Evolutionary conservation across 495 filamentous ascomycete genomes (phyloP).

Genomic region (Saxophila tyrrhenica): DNA sequence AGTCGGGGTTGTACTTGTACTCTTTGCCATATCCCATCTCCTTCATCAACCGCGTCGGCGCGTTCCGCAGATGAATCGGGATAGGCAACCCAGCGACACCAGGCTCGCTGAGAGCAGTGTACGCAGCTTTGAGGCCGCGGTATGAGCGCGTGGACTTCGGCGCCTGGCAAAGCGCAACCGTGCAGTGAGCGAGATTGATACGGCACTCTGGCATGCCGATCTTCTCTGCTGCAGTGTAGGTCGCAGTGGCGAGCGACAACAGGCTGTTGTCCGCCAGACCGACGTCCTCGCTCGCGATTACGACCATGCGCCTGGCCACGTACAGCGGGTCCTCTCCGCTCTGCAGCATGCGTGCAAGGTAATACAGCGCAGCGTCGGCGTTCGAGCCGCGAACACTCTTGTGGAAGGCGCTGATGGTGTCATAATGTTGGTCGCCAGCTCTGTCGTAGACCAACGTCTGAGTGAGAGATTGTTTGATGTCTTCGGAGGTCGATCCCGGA

Average conservation of each 20-base stretch:
- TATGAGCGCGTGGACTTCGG: conserved; percentile 83
- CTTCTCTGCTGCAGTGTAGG: conserved; percentile 75
- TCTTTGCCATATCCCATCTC: conserved; percentile 80
- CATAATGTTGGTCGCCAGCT: conserved; percentile 89
- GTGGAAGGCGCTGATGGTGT: conserved; percentile 93
- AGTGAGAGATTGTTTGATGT: conserved; percentile 69
- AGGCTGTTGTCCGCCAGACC: conserved; percentile 83
- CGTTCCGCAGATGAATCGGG: conserved; percentile 81
- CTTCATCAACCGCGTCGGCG: conserved; percentile 83
- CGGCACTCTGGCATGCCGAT: conserved; percentile 90
- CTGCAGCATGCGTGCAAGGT: conserved; percentile 90
- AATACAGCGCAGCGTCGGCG: conserved; percentile 81
- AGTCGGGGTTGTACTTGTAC: conserved; percentile 96
- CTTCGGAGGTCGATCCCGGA: conserved; percentile 40
- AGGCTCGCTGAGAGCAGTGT: conserved; percentile 61
- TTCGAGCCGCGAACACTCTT: conserved; percentile 84
- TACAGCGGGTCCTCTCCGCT: conserved; percentile 90
- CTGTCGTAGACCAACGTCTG: conserved; percentile 91
- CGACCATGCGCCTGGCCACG: conserved; percentile 81
- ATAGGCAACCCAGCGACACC: conserved; percentile 69
- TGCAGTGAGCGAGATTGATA: conserved; percentile 80
- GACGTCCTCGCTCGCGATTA: conserved; percentile 84
- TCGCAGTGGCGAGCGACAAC: conserved; percentile 69
- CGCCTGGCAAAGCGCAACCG: conserved; percentile 69
- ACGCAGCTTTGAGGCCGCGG: conserved; percentile 66